These are phyloP conservation scores for Rhizophagus sp. DNA, from an alignment of 192 early-diverging fungal species.

Conservation along the genomic window DNA sequence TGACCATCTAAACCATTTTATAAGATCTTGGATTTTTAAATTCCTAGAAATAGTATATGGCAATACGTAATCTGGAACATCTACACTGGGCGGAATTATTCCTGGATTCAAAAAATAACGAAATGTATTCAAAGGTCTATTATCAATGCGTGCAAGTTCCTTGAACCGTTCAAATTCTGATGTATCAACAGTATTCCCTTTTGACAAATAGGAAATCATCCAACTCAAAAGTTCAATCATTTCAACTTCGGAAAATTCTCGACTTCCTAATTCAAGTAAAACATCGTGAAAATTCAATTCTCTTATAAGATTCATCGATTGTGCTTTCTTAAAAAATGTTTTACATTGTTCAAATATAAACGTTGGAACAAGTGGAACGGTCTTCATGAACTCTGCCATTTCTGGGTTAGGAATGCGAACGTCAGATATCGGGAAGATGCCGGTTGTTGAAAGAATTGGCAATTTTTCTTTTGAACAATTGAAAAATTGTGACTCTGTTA, in stretches of 20 bases:
- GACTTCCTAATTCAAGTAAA: conserved; percentile 58
- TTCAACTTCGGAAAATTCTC: conserved; percentile 57
- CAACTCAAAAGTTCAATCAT: conserved; percentile 71
- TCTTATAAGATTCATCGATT: conserved; percentile 37
- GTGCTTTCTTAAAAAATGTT: conserved; percentile 57
- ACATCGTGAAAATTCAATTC: conserved; percentile 64
- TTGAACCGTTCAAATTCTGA: neutral
- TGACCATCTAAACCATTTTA: neutral
- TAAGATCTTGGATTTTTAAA: neutral
- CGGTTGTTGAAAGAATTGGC: conserved; percentile 65
- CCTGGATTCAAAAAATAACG: conserved; percentile 58
- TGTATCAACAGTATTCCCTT: neutral
- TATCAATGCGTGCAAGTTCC: neutral
- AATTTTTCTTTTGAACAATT: conserved; percentile 49
- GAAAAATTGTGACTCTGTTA: conserved; percentile 62
- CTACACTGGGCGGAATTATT: neutral
- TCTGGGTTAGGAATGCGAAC: conserved; percentile 65
- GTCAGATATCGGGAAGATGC: conserved; percentile 50
- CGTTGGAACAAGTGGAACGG: conserved; percentile 59
- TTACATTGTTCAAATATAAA: conserved; percentile 52
- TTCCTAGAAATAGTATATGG: conserved; percentile 6
- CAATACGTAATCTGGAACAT: neutral
- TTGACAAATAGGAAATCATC: conserved; percentile 63
- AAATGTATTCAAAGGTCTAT: conserved; percentile 49
- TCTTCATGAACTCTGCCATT: conserved; percentile 63